Percentiles rank a stretch among this genome's conserved stretches.
phyloP scores from a whole-genome alignment of 495 filamentous ascomycete species.

The Talaromyces adpressus region DNA sequence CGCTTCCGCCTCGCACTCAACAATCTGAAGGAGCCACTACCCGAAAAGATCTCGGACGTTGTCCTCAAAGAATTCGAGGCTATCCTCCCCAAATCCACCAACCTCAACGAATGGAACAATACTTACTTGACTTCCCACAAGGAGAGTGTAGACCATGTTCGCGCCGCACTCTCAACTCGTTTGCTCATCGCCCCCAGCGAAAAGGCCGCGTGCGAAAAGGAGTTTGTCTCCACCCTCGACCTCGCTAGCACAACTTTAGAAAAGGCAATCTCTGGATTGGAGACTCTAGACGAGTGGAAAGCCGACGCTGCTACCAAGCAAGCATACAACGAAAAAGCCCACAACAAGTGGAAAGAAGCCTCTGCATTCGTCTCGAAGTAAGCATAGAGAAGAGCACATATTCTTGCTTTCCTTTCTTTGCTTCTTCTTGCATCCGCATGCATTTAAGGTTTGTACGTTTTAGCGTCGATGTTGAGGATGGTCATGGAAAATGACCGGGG shows the following conservation, averaged over 20 bases:
- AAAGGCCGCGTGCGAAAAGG: constrained; percentile 50
- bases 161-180: constrained; percentile 53
- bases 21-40: constrained; percentile 44
- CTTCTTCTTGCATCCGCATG: not conserved
- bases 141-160: constrained; percentile 54
- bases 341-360: constrained; percentile 65
- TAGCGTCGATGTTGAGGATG: not conserved
- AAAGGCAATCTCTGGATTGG: constrained; percentile 53
- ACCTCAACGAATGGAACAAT: constrained; percentile 61
- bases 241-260: constrained; percentile 46
- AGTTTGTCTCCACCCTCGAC: constrained; percentile 51
- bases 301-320: constrained; percentile 41
- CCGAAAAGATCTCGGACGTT: constrained; percentile 55
- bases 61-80: constrained; percentile 58
- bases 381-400: not conserved
- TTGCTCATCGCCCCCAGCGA: constrained; percentile 52
- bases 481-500: not conserved
- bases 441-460: not conserved
- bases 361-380: constrained; percentile 39
- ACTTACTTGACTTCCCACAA: constrained; percentile 57
- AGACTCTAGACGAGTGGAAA: constrained; percentile 54
- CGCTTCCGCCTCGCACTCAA: constrained; percentile 61
- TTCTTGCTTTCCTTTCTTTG: not conserved
- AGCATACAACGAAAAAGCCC: constrained; percentile 57
- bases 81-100: constrained; percentile 46